Base-by-base conservation (phyloP, 2,329 filamentous ascomycete genomes). In the Alternaria dauci region DNA sequence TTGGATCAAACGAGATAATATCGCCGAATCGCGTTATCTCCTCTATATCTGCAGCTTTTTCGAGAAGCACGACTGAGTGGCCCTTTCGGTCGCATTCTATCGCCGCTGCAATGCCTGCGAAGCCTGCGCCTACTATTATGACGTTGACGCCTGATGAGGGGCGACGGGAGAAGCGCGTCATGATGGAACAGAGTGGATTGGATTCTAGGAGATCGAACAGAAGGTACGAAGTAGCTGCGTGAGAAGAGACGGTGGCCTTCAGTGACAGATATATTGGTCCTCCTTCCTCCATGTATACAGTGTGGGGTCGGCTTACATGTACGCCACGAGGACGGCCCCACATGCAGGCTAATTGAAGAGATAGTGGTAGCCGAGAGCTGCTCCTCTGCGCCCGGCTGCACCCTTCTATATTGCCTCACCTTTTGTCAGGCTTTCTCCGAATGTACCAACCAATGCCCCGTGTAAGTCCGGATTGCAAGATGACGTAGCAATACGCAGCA, bases 11-110 rank as follows among this genome's bases (percentile, higher is more conserved):
- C 8, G 83, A 86, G 67, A 88, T 88, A 65, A 88, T 87, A 75
- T 89, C 85, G 42, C 87, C 87, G 0, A 88, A 82, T 1, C 79
- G 75, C 58, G 87, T 89, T 38, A 88, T 81, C 60, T 85, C 83
- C 11, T 74, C 71, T 59, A 87, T 86, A 2, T 81, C 80, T 7
- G 52, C 44, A n/a, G 66, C 57, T 57, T 75, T 75, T 64, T 88
- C 87, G 65, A 87, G 85, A 44, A 89, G 79, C 55, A 81, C 77
- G 30, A 87, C 86, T 16, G 81, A 76, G 70, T 89, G 87, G 6
- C 87, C 87, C 62, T 88, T 85, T 11, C 86, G 83, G 61, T 85
- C 82, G 71, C 86, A 88, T 75, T 89, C 87, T 63, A 89, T 87
- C 39, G 87, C 87, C 9, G 86, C 85, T 3, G 86, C 85, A n/a